Percentiles rank a stretch among this genome's conserved stretches.
Evolutionary conservation across 2,329 filamentous ascomycete genomes (phyloP).

Genomic region (Fusarium sp.): DNA sequence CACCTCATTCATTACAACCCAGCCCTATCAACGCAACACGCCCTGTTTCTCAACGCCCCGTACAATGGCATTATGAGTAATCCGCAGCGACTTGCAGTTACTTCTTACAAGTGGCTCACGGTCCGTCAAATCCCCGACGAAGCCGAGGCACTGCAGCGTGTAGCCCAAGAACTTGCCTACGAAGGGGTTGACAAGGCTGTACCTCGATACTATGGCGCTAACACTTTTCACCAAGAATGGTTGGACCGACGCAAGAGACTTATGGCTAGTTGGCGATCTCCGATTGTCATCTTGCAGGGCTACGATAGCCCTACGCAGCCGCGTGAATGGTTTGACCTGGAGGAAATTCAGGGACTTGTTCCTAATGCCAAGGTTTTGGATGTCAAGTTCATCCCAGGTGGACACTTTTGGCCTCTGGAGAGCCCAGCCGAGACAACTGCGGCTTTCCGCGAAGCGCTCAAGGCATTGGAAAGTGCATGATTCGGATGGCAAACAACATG

Average conservation of each 20-base stretch:
- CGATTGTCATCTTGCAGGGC: conserved; percentile 8
- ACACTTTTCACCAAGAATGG: conserved; percentile 21
- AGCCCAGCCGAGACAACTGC: background rate
- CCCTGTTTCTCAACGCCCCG: background rate
- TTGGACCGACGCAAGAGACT: conserved; percentile 6
- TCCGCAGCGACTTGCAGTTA: background rate
- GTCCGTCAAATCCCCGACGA: background rate
- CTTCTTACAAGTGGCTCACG: background rate
- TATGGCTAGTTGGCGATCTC: conserved; percentile 1
- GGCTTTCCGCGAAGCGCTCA: background rate
- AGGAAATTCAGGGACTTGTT: conserved; percentile 5
- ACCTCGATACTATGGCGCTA: conserved; percentile 7
- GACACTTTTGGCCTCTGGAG: background rate
- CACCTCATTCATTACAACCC: conserved; percentile 3
- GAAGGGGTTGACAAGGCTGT: conserved; percentile 6
- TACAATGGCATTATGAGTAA: conserved; percentile 2
- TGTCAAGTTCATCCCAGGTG: background rate
- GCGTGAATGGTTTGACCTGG: conserved; percentile 5
- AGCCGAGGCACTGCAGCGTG: background rate
- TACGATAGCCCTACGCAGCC: conserved; percentile 18
- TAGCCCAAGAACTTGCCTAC: conserved; percentile 13
- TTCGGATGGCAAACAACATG: too few relatives aligned
- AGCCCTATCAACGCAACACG: background rate
- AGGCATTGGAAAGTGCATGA: background rate
- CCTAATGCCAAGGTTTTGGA: background rate